These are phyloP conservation scores for Nicotiana benthamiana DNA, from an alignment of 257 asterid genomes.

Conservation along the genomic window DNA sequence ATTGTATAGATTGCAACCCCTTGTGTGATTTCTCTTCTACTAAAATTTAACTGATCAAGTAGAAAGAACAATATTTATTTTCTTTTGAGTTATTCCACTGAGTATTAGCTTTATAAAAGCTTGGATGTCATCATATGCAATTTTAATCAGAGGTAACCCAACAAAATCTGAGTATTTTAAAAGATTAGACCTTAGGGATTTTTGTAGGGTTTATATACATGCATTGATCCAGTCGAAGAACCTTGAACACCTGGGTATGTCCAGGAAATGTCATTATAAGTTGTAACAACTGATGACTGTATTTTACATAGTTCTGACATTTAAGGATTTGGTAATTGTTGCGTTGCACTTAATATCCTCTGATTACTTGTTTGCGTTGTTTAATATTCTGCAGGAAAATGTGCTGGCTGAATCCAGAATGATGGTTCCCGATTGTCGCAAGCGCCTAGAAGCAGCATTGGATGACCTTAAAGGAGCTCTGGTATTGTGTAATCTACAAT, in stretches of 20 bases:
- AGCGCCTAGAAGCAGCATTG: constrained; percentile 73
- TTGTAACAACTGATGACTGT: neutral
- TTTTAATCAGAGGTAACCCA: neutral
- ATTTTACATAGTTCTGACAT: neutral
- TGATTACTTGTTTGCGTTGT: neutral
- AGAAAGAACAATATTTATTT: neutral
- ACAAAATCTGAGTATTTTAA: neutral
- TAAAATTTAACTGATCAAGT: neutral
- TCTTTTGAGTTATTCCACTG: neutral
- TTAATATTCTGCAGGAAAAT: constrained; percentile 47
- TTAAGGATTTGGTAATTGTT: neutral
- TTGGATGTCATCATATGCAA: neutral
- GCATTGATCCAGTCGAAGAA: neutral
- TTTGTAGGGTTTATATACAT: neutral
- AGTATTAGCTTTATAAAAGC: neutral
- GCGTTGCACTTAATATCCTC: neutral
- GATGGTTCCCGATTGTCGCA: constrained; percentile 94
- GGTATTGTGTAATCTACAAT: constrained; percentile 31
- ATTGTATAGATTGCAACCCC: neutral
- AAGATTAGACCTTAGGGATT: neutral
- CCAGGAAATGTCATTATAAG: neutral
- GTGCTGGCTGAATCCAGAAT: constrained; percentile 90
- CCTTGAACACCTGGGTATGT: neutral
- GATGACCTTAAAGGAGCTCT: constrained; percentile 64
- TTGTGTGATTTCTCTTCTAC: neutral